Evolutionary conservation across 768 basidiomycete genomes (phyloP), one percentile per base, ranked within the genome.

Genomic region (Suillus americanus): DNA sequence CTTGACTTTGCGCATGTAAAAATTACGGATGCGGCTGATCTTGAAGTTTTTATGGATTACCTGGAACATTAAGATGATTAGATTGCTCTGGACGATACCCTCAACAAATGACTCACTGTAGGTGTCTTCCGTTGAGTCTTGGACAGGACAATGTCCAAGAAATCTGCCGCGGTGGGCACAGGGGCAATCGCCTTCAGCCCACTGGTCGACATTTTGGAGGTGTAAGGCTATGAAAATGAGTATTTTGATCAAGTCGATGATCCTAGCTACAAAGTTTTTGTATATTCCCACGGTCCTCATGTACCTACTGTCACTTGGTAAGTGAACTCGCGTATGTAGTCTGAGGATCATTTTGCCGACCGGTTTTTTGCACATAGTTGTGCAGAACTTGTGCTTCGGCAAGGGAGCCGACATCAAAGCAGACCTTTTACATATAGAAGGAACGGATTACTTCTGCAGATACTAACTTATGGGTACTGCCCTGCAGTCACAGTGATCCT

Each of bases 41-140:
- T 99, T 98, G 84, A 97, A 98, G 83, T 98, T 98, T 84, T 97
- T 98, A 80, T 98, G 97, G 75, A 99, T 98, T 69, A 96, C 95
- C 93, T 94, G 68, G 45, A 16, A 13, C 23, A 46, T 30, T 66
- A 46, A 60, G 45, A 33, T n/a, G n/a, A 50, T 41, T n/a, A 62
- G 46, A 46, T 60, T 12, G 51, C 45, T 38, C n/a, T 38, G 9
- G 48, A 51, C 25, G 13, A 41, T 46, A 60, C 14, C 28, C 25
- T 35, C 46, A 16, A 51, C 46, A 23, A 48, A 37, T 4, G 5
- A 51, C 70, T 56, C 73, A 94, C 94, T 35, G 97, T 99, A 12
- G 97, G 97, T 30, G 97, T 99, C 83, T 98, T 98, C 73, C 97
- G 83, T 81, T 97, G 96, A 1, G 97, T 98, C 78, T 88, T 95